These are phyloP conservation scores for Orbilia brochopaga DNA, from an alignment of 2,329 filamentous ascomycete species.

Conservation along the genomic window DNA sequence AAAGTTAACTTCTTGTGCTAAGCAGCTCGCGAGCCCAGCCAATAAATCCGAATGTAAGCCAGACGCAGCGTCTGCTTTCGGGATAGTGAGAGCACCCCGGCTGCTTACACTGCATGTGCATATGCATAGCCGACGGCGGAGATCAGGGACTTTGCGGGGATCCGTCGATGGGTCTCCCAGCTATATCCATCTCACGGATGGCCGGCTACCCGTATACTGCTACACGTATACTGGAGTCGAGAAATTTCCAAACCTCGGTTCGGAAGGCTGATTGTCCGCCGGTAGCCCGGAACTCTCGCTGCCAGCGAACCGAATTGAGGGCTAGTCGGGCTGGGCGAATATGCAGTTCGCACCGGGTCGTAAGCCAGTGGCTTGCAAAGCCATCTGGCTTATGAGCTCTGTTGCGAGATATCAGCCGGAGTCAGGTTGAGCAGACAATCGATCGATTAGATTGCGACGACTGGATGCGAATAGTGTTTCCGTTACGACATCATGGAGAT, in stretches of 20 bases:
- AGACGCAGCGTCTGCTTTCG: conserved; percentile 1
- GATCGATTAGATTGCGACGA: neutral
- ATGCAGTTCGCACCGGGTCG: neutral
- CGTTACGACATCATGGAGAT: no score
- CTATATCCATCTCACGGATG: no score
- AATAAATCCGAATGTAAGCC: neutral
- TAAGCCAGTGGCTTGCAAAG: neutral
- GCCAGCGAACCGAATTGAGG: no score
- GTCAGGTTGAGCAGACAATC: neutral
- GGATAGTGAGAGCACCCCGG: neutral
- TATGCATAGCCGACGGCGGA: neutral
- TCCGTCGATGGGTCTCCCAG: neutral
- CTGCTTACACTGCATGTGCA: conserved; percentile 4
- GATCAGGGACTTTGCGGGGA: neutral
- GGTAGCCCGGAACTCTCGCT: no score
- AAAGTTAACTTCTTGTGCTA: neutral
- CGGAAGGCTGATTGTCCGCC: no score
- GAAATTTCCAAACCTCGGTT: no score
- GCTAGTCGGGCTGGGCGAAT: no score
- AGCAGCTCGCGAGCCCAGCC: neutral
- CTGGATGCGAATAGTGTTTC: no score
- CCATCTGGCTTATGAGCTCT: no score
- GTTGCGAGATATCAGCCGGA: neutral
- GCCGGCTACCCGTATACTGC: no score
- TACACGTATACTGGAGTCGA: no score